These are phyloP conservation scores for Sordariomycetes sp. DNA, from an alignment of 2,329 filamentous ascomycete species.

Conservation along the genomic window DNA sequence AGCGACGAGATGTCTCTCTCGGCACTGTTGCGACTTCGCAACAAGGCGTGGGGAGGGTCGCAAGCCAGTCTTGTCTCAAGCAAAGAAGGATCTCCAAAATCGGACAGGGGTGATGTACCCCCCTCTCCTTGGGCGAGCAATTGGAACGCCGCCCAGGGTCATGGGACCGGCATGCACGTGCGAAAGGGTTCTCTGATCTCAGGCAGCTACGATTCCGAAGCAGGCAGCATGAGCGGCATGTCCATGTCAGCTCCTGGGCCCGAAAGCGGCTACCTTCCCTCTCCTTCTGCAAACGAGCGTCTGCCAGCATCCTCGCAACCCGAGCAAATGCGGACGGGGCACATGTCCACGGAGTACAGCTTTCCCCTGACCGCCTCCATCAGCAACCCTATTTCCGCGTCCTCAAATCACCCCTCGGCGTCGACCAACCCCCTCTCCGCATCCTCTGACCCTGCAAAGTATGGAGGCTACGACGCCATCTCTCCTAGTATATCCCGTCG, in stretches of 20 bases:
- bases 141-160: constrained; percentile 3
- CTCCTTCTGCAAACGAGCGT: not conserved
- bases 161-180: constrained; percentile 13
- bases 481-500: too few species aligned
- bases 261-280: not conserved
- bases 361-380: not conserved
- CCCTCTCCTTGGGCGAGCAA: constrained; percentile 27
- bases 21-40: constrained; percentile 62
- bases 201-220: constrained; percentile 37
- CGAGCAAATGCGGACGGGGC: constrained; percentile 2
- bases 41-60: constrained; percentile 72
- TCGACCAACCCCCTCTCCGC: too few species aligned
- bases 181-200: constrained; percentile 43
- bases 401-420: not conserved
- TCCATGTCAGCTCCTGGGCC: not conserved
- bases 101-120: constrained; percentile 37
- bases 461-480: too few species aligned
- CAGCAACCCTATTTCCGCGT: constrained; percentile 9
- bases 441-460: too few species aligned
- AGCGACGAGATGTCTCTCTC: constrained; percentile 62
- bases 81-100: constrained; percentile 39
- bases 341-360: not conserved
- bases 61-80: constrained; percentile 56
- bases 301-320: constrained; percentile 6
- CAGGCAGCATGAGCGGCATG: constrained; percentile 24